Conservation (phyloP, 1,139 yeast genomes). For the Debaryomycetaceae sp. region DNA sequence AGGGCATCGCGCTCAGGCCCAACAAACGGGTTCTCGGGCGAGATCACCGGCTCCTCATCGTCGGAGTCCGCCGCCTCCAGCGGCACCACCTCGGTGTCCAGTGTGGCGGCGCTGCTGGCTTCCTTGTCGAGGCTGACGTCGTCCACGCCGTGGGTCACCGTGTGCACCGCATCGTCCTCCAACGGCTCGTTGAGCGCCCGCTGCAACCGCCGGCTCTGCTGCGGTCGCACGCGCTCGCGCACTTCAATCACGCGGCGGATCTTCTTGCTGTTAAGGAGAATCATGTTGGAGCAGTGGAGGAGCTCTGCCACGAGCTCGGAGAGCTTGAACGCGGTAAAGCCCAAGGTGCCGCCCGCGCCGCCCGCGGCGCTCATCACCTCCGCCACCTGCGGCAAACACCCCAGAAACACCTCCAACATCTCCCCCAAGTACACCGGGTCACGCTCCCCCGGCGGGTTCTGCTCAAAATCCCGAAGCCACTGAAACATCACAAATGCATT, state of each 20-base stretch:
- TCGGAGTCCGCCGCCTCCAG: constrained; percentile 34
- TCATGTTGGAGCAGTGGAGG: constrained; percentile 48
- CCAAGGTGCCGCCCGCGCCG: constrained; percentile 20
- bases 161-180: constrained; percentile 11
- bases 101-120: constrained; percentile 35
- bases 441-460: constrained; percentile 44
- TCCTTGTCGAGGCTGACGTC: constrained; percentile 39
- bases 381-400: constrained; percentile 29
- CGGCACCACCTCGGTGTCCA: constrained; percentile 6
- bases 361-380: constrained; percentile 25
- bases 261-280: constrained; percentile 38
- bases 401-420: constrained; percentile 37
- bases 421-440: constrained; percentile 46
- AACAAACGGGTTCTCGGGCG: constrained; percentile 47
- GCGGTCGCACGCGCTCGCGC: constrained; percentile 33
- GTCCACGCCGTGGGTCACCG: constrained; percentile 35
- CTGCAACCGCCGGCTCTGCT: constrained; percentile 25
- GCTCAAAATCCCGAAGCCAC: constrained; percentile 46
- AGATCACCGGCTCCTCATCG: constrained; percentile 44
- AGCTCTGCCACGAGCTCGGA: constrained; percentile 45
- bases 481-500: constrained; percentile 42
- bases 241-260: constrained; percentile 31
- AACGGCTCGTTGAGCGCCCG: constrained; percentile 32
- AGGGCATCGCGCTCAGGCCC: constrained; percentile 29
- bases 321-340: constrained; percentile 40